Base-by-base conservation (phyloP, 345 rosid species). In the Ceriops zippeliana region DNA sequence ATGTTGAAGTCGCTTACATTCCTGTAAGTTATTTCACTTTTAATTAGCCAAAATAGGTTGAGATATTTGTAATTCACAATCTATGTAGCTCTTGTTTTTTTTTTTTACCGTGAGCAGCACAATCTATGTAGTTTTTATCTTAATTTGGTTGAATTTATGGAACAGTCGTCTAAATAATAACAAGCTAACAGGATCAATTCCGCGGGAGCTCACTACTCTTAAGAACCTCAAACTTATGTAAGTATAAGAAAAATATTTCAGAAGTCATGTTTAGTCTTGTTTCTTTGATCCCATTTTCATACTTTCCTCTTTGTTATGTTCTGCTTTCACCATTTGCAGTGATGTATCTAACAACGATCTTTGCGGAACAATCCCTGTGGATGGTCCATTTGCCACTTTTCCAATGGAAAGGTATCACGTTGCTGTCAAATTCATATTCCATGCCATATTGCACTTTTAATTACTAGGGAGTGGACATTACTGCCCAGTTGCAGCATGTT, bases 321-420 rank as follows among this genome's bases (percentile, higher is more conserved):
- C 62, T 67, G 46, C 52, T 19, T 47, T 52, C 52, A 52, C 28
- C 22, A 22, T 11, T 63, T 74, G 80, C 87, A 88, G 93, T 46
- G 93, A 88, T 60, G 87, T 86, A 51, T 88, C 86, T n/a, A 80
- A 82, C 70, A 88, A 88, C 61, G 80, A 80, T 74, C 85, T 88
- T 6, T 88, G 90, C 31, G 93, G 90, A 72, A 88, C 93, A 32
- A 82, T 86, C 68, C 93, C 93, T 1, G 89, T 84, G 11, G 90
- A 86, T 73, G 93, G 93, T 31, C 90, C 93, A 34, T 88, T 88
- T 26, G 10, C 70, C 26, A 86, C 73, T 66, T 88, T 86, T 74
- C 79, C 86, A 1, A 70, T 86, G 82, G 82, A 78, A 63, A 86
- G 93, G 90, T 88, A 78, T 53, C 27, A 20, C 5, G 31, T 32